Evolutionary conservation across 371 early-diverging fungal species (phyloP).

Genomic region (Umbelopsis sp.): DNA sequence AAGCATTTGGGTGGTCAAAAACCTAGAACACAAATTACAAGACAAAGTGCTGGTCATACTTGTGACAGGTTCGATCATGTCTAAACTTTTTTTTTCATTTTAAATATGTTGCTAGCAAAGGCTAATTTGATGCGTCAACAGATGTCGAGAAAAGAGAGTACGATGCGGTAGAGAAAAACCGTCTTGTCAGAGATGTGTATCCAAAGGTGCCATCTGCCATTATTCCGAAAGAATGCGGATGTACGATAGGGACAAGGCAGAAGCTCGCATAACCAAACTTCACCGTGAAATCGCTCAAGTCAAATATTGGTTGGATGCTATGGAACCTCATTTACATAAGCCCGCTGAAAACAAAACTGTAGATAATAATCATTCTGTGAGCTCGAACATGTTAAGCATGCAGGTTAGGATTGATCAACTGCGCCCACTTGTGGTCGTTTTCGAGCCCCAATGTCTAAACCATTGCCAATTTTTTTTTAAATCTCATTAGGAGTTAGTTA

Average conservation of each 20-base stretch:
- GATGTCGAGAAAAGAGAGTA: constrained; percentile 41
- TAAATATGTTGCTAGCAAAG: background rate
- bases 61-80: constrained; percentile 35
- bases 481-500: background rate
- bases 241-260: constrained; percentile 26
- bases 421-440: no score
- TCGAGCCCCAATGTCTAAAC: background rate
- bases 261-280: constrained; percentile 26
- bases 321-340: constrained; percentile 22
- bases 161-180: constrained; percentile 41
- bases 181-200: constrained; percentile 35
- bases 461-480: no score
- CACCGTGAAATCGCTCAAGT: constrained; percentile 20
- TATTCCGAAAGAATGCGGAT: constrained; percentile 37
- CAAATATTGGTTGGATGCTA: constrained; percentile 25
- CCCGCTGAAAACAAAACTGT: background rate
- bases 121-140: background rate
- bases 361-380: background rate
- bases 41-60: constrained; percentile 41
- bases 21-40: constrained; percentile 28
- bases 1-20: constrained; percentile 1
- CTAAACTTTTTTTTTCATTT: background rate
- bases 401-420: constrained; percentile 28
- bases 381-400: constrained; percentile 7
- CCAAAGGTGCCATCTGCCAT: constrained; percentile 27